Evolutionary conservation across 306 rosid genomes (phyloP).

Genomic region (Crotalaria pallida): DNA sequence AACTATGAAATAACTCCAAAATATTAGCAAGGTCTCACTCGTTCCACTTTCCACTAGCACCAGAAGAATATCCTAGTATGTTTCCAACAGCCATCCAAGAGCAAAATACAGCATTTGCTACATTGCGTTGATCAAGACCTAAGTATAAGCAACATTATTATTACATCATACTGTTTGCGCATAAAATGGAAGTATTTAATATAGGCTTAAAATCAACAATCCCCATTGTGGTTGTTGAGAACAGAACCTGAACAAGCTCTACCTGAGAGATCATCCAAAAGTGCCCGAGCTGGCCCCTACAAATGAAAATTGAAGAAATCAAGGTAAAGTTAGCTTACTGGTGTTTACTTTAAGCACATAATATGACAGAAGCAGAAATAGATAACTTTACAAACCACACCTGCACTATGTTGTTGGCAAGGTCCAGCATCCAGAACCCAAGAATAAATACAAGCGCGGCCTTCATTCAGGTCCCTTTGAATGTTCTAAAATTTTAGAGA

Average conservation of each 20-base stretch:
- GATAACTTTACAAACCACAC: conserved; percentile 38
- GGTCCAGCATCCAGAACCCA: conserved; percentile 99
- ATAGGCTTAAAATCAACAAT: conserved; percentile 18
- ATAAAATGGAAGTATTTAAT: background rate
- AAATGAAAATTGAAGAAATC: conserved; percentile 20
- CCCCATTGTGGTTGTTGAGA: no score
- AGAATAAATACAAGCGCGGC: conserved; percentile 84
- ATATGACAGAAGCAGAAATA: background rate
- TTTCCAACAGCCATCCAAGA: conserved; percentile 99
- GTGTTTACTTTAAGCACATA: background rate
- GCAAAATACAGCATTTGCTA: conserved; percentile 92
- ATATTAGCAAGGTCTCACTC: conserved; percentile 41
- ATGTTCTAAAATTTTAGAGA: conserved; percentile 51
- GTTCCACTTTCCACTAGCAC: conserved; percentile 97
- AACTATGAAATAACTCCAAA: conserved; percentile 12
- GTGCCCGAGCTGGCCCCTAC: conserved; percentile 99
- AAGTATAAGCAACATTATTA: conserved; percentile 6
- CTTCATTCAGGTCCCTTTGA: conserved; percentile 84
- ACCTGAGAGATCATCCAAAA: conserved; percentile 97
- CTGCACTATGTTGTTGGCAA: conserved; percentile 98
- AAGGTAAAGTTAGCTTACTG: conserved; percentile 7
- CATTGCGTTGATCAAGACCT: conserved; percentile 95
- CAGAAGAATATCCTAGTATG: conserved; percentile 92
- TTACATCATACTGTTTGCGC: background rate
- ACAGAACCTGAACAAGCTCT: conserved; percentile 14